Evolutionary conservation across 1,284 basidiomycete species (phyloP).

Genomic region (Apiotrichum domesticum): DNA sequence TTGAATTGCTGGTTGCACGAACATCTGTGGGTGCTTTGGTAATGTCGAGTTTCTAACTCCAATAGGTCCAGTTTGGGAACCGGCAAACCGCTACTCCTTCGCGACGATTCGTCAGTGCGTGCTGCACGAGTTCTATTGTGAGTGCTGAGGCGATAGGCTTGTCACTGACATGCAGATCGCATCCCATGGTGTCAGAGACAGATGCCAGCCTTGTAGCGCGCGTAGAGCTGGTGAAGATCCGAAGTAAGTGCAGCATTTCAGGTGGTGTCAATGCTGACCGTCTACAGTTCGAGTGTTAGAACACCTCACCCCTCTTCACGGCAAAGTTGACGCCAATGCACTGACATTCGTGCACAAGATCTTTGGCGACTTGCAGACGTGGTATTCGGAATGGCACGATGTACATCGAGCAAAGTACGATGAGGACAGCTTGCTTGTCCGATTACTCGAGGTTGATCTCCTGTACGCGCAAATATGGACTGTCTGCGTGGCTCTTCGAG

Average conservation of each 20-base stretch:
- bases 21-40: constrained; percentile 30
- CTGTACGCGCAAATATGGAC: constrained; percentile 91
- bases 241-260: constrained; percentile 17
- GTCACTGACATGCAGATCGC: constrained; percentile 45
- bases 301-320: constrained; percentile 74
- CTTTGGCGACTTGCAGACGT: constrained; percentile 61
- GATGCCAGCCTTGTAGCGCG: constrained; percentile 80
- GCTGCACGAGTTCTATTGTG: constrained; percentile 70
- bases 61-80: constrained; percentile 80
- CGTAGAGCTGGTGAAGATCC: constrained; percentile 80
- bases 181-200: constrained; percentile 77
- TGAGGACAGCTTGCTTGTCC: constrained; percentile 68
- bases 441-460: constrained; percentile 77
- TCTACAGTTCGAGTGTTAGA: constrained; percentile 76
- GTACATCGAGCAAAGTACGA: constrained; percentile 67
- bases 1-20: constrained; percentile 66
- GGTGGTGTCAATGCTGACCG: neutral
- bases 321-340: constrained; percentile 76
- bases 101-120: constrained; percentile 78
- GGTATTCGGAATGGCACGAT: constrained; percentile 80
- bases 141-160: constrained; percentile 5
- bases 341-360: constrained; percentile 78
- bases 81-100: constrained; percentile 77
- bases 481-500: constrained; percentile 81
- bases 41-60: constrained; percentile 1